Conservation (phyloP, 2,329 filamentous ascomycete species). For the Rhynchosporium secalis region DNA sequence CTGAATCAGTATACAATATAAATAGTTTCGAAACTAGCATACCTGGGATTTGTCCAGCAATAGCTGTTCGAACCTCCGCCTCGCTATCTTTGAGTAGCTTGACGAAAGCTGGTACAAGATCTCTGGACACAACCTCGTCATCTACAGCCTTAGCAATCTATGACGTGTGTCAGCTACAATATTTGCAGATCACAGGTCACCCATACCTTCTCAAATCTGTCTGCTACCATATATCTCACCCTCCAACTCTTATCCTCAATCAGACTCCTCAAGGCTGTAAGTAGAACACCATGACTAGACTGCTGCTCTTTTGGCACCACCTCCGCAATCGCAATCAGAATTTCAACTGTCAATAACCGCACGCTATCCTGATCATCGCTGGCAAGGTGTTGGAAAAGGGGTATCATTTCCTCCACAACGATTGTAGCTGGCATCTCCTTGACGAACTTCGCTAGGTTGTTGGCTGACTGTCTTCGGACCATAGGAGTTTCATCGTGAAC, state of each 20-base stretch:
- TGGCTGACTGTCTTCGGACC: constrained; percentile 95
- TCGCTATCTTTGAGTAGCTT: constrained; percentile 98
- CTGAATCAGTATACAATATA: constrained; percentile 32
- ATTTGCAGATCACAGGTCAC: too few relatives aligned
- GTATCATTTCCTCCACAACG: constrained; percentile 98
- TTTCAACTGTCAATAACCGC: constrained; percentile 90
- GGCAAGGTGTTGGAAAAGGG: constrained; percentile 94
- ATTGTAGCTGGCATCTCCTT: constrained; percentile 92
- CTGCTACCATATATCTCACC: constrained; percentile 98
- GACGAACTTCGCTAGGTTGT: constrained; percentile 94
- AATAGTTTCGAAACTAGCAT: constrained; percentile 31
- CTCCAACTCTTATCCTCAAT: constrained; percentile 99
- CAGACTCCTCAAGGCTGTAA: constrained; percentile 85
- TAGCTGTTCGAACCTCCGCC: constrained; percentile 94
- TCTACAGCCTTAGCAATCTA: constrained; percentile 98
- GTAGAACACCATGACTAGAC: constrained; percentile 87
- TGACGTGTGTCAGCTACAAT: constrained; percentile 25
- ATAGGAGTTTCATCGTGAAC: constrained; percentile 99
- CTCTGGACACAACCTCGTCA: constrained; percentile 90
- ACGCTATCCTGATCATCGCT: constrained; percentile 98
- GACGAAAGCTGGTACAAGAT: constrained; percentile 94
- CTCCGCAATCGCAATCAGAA: constrained; percentile 94
- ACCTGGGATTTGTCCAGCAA: constrained; percentile 94
- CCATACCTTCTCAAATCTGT: constrained; percentile 90
- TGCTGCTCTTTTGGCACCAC: constrained; percentile 98